Evolutionary conservation across 2,329 filamentous ascomycete genomes (phyloP).

Genomic region (Pseudogymnoascus pannorum): DNA sequence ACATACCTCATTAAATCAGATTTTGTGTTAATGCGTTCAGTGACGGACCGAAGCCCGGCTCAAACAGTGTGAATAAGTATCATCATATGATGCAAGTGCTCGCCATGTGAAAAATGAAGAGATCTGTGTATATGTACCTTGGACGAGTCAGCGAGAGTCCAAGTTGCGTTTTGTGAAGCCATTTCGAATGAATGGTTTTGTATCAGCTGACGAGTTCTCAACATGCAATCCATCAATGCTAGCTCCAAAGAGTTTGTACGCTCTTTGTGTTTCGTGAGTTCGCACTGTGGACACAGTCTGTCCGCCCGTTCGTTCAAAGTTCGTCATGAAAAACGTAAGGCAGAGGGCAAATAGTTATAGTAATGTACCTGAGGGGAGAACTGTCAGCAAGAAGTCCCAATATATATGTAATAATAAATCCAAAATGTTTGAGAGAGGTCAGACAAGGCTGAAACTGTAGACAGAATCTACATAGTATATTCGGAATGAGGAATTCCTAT

Average conservation of each 20-base stretch:
- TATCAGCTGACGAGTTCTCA: conserved; percentile 40
- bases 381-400: conserved; percentile 18
- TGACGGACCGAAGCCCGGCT: conserved; percentile 27
- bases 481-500: conserved; percentile 33
- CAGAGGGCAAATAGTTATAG: neutral
- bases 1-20: conserved; percentile 40
- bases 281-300: conserved; percentile 31
- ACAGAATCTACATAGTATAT: conserved; percentile 33
- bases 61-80: conserved; percentile 39
- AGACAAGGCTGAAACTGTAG: conserved; percentile 39
- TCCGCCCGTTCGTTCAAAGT: conserved; percentile 41
- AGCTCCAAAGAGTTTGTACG: conserved; percentile 34
- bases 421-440: conserved; percentile 25
- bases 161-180: conserved; percentile 3
- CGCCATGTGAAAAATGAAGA: conserved; percentile 12
- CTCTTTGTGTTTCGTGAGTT: conserved; percentile 30
- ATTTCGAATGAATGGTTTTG: conserved; percentile 17
- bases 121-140: conserved; percentile 12
- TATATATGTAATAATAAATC: conserved; percentile 9
- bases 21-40: conserved; percentile 33
- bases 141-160: conserved; percentile 8
- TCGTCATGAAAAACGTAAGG: conserved; percentile 31
- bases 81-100: conserved; percentile 31
- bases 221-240: conserved; percentile 32
- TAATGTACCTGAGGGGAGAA: conserved; percentile 27